Percentiles rank a stretch among this genome's conserved stretches.
phyloP scores from a whole-genome alignment of 2,329 filamentous ascomycete species.

The Truncatella angustata region DNA sequence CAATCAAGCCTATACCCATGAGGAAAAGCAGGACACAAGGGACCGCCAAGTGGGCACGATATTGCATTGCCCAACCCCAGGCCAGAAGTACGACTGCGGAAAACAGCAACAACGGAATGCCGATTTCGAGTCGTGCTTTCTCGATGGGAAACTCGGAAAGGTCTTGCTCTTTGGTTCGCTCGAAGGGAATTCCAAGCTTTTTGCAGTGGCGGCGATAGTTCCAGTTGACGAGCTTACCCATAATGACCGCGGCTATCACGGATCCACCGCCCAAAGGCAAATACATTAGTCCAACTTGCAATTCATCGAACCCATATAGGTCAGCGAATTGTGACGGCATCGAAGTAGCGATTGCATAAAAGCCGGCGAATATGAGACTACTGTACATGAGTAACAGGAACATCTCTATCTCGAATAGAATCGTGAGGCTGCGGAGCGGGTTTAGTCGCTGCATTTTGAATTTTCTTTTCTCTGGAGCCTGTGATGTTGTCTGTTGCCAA shows the following conservation, averaged over 20 bases:
- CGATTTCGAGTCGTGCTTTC: slow-evolving; percentile 32
- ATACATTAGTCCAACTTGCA: slow-evolving; percentile 40
- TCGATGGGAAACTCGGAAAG: slow-evolving; percentile 31
- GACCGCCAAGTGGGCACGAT: slow-evolving; percentile 29
- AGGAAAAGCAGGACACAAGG: slow-evolving; percentile 35
- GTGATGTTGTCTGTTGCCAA: slow-evolving; percentile 12
- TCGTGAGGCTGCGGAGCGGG: slow-evolving; percentile 29
- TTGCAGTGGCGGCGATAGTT: slow-evolving; percentile 57
- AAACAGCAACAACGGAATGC: slow-evolving; percentile 41
- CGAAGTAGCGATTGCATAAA: slow-evolving; percentile 32
- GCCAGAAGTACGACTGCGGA: slow-evolving; percentile 34
- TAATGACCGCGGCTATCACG: slow-evolving; percentile 29
- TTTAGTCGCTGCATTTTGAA: slow-evolving; percentile 26
- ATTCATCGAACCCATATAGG: slow-evolving; percentile 55
- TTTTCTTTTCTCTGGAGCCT: slow-evolving; percentile 14
- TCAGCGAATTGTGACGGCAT: slow-evolving; percentile 27
- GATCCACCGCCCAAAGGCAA: slow-evolving; percentile 36
- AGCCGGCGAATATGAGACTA: slow-evolving; percentile 31
- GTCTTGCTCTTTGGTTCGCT: slow-evolving; percentile 40
- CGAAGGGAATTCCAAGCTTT: slow-evolving; percentile 46
- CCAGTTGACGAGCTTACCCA: slow-evolving; percentile 54
- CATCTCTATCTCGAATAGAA: slow-evolving; percentile 35
- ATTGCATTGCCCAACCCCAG: slow-evolving; percentile 36
- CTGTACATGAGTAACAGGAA: slow-evolving; percentile 32
- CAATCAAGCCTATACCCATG: slow-evolving; percentile 33